A percentile compares a stretch with the other conserved stretches of the same genome.
Conservation (phyloP, 2,329 filamentous ascomycete species). For the Ciborinia camelliae region DNA sequence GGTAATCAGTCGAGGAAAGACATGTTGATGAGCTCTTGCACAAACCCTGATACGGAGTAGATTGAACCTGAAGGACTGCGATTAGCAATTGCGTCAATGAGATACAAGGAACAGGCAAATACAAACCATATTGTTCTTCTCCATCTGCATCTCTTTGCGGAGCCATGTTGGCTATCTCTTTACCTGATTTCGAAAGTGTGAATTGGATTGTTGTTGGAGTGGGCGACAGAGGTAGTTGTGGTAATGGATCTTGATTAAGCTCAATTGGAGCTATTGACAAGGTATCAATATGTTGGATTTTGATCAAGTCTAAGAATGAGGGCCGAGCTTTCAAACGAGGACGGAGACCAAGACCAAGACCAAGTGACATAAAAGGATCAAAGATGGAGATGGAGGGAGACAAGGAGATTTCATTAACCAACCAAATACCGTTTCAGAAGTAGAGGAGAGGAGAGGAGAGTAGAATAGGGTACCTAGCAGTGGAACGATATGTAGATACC, state of each 20-base stretch:
- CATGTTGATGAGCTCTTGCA: constrained; percentile 3
- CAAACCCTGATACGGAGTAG: constrained; percentile 67
- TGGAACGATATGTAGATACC: neutral
- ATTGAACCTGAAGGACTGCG: constrained; percentile 49
- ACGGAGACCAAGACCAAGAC: constrained; percentile 44
- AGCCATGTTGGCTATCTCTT: constrained; percentile 39
- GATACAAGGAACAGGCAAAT: constrained; percentile 19
- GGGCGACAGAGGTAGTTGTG: constrained; percentile 43
- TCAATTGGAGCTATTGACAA: constrained; percentile 34
- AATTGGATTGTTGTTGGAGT: constrained; percentile 33
- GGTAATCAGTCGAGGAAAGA: constrained; percentile 22
- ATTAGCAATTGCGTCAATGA: constrained; percentile 27
- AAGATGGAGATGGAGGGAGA: constrained; percentile 10
- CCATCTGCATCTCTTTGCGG: constrained; percentile 43
- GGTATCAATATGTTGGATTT: constrained; percentile 47
- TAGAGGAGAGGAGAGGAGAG: too few species aligned
- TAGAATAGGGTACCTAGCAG: too few species aligned
- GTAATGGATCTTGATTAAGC: constrained; percentile 40
- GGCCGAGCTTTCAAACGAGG: constrained; percentile 57
- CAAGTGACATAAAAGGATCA: constrained; percentile 36
- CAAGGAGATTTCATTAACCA: neutral
- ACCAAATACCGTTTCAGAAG: neutral
- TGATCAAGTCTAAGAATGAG: constrained; percentile 60
- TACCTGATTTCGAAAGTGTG: constrained; percentile 20
- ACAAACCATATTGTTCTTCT: constrained; percentile 55